These are phyloP conservation scores for Tuber umbilicatum DNA, from an alignment of 495 filamentous ascomycete genomes.

Conservation along the genomic window DNA sequence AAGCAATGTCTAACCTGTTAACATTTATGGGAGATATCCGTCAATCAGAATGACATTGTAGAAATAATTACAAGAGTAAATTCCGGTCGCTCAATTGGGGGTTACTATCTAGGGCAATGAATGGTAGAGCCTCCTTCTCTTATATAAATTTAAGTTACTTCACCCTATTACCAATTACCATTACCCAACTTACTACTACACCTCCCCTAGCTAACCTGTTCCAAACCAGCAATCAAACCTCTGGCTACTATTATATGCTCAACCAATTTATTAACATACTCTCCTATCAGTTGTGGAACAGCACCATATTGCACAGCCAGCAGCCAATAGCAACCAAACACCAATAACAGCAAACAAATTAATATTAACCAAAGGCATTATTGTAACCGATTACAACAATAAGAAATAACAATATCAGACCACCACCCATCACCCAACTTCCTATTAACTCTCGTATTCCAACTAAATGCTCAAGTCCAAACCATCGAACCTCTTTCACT, in stretches of 20 bases:
- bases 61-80: background rate
- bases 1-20: background rate
- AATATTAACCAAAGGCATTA: background rate
- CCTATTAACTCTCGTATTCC: background rate
- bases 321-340: background rate
- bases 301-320: background rate
- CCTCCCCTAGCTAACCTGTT: background rate
- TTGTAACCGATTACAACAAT: background rate
- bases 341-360: background rate
- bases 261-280: background rate
- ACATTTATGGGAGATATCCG: background rate
- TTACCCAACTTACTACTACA: background rate
- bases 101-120: background rate
- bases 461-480: background rate
- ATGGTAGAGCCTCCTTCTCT: too few species aligned
- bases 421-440: background rate
- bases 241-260: background rate
- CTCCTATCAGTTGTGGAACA: background rate
- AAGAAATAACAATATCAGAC: conserved; percentile 6
- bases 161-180: background rate
- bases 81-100: background rate
- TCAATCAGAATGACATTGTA: background rate
- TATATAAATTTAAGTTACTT: too few species aligned
- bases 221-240: background rate
- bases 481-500: background rate